A percentile compares a stretch with the other conserved stretches of the same genome.
These are phyloP conservation scores for Microsporum audouinii DNA, from an alignment of 2,329 filamentous ascomycete genomes.

Conservation along the genomic window DNA sequence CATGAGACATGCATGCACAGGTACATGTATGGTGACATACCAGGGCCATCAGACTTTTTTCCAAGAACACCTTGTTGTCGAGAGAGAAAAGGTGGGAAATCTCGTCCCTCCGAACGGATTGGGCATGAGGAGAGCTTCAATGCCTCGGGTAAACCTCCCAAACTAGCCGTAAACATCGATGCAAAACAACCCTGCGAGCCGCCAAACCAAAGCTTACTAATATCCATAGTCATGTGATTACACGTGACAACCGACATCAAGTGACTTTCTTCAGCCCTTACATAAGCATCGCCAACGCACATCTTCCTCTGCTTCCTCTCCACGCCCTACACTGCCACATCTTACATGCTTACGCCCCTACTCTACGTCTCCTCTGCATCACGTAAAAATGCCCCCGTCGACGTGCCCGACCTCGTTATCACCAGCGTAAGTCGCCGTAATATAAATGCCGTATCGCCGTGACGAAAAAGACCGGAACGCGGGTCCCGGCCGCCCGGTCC, in stretches of 20 bases:
- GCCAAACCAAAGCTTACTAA: neutral
- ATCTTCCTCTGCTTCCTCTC: neutral
- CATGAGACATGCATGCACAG: neutral
- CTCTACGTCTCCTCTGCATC: neutral
- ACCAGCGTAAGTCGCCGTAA: too few relatives aligned
- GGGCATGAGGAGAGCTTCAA: neutral
- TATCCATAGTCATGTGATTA: neutral
- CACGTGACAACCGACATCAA: neutral
- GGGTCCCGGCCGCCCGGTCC: constrained; percentile 4
- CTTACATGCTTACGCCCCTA: neutral
- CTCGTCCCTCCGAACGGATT: neutral
- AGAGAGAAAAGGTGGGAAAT: neutral
- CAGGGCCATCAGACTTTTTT: neutral
- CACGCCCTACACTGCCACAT: neutral
- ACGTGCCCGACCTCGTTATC: too few relatives aligned
- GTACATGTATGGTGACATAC: neutral
- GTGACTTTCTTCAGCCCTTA: neutral
- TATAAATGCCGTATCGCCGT: neutral
- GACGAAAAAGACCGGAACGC: constrained; percentile 3
- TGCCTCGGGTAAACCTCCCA: neutral
- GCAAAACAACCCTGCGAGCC: too few relatives aligned
- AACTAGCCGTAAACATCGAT: too few relatives aligned
- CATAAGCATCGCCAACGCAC: neutral
- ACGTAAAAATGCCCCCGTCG: too few relatives aligned
- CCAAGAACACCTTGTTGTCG: neutral